phyloP scores from a whole-genome alignment of 805 yeast genomes.

The Nakazawaea populi region DNA sequence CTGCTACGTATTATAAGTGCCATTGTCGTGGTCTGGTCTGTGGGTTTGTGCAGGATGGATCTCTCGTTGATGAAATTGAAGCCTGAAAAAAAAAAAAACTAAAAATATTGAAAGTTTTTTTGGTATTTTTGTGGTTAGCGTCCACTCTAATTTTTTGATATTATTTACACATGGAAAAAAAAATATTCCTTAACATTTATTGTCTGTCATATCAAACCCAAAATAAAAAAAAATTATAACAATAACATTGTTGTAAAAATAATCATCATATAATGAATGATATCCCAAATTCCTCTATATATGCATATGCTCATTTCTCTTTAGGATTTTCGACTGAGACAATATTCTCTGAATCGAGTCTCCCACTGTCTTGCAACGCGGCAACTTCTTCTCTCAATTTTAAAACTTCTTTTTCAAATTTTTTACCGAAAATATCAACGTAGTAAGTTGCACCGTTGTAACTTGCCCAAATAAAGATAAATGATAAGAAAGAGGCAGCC shows the following conservation, averaged over 20 bases:
- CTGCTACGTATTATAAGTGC: slow-evolving; percentile 1
- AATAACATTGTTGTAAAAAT: too few relatives aligned
- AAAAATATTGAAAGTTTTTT: not conserved
- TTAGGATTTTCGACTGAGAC: not conserved
- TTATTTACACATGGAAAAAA: too few relatives aligned
- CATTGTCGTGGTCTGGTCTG: not conserved
- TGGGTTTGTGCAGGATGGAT: not conserved
- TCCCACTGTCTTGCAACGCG: slow-evolving; percentile 38
- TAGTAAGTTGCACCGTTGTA: slow-evolving; percentile 95
- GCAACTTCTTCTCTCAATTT: slow-evolving; percentile 68
- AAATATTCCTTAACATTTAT: too few relatives aligned
- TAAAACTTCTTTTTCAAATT: slow-evolving; percentile 79
- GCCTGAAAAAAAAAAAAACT: too few relatives aligned
- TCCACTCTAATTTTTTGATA: not conserved
- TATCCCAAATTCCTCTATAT: not conserved
- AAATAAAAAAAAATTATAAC: too few relatives aligned
- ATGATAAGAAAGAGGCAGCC: slow-evolving; percentile 60
- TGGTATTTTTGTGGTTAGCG: not conserved
- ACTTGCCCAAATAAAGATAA: slow-evolving; percentile 74
- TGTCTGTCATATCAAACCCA: too few relatives aligned
- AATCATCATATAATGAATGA: too few relatives aligned
- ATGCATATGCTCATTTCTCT: not conserved
- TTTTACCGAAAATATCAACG: slow-evolving; percentile 84
- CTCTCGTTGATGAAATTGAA: not conserved
- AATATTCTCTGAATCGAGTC: not conserved